Base-by-base conservation (phyloP, 2,329 filamentous ascomycete species). In the Beauveria asiatica region DNA sequence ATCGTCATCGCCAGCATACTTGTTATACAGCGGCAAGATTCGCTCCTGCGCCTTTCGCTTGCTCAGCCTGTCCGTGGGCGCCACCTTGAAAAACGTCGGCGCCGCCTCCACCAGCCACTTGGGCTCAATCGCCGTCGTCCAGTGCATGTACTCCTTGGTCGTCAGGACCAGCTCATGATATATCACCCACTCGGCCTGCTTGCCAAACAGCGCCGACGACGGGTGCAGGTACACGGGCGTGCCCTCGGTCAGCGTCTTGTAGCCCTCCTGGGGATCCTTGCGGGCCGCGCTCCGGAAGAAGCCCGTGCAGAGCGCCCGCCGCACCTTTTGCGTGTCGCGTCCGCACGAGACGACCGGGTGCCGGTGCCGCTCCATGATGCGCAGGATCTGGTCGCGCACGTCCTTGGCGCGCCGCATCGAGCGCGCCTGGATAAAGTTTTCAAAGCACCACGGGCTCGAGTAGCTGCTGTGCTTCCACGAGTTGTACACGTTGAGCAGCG, bases 31-130 rank as follows among this genome's bases (percentile, higher is more conserved):
- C 48, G 94, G 94, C 78, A 96, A 90, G 59, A 99, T 97, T 60
- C 93, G 82, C 80, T 99, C 94, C 0, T 90, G 90, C 79, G 90
- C 88, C 83, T 95, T 94, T 69, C 94, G 79, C 81, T 96, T 97
- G 65, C 88, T 93, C 68, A 99, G 75, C 60, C 84, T 81, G 70
- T 97, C 91, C 41, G 88, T 93, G 0, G 90, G 86, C 19, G 94
- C 93, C 5, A 97, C 91, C 81, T 96, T 96, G 85, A 97, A 99
- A 78, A 97, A 99, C 0, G 92, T 97, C 10, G 95, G 94, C n/a
- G 95, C 94, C 13, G 92, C 93, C 68, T 97, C 92, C 1, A 97
- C 92, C 23, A 99, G 82, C 85, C 85, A 88, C 70, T 96, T 96
- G 9, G 94, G 93, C 75, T 99, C 94, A 68, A 99, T 97, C 4